Percentiles rank a stretch among this genome's conserved stretches.
These are phyloP conservation scores for Linderina pennispora DNA, from an alignment of 192 early-diverging fungal genomes.

Conservation along the genomic window DNA sequence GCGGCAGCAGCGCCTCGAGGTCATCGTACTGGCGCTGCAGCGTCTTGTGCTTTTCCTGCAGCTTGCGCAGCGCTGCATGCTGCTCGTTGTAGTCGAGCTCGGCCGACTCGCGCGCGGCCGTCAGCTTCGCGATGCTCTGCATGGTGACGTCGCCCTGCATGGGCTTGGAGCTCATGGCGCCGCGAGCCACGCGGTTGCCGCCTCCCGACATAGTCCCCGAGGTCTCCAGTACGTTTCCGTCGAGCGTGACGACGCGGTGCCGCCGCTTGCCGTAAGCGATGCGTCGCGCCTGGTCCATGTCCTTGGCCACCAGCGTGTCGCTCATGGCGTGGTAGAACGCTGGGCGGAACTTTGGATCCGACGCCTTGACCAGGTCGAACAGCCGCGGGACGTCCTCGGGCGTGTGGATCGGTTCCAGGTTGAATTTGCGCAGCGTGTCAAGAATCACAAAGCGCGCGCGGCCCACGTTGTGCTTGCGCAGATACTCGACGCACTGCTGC, in stretches of 20 bases:
- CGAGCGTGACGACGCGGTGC: conserved; percentile 91
- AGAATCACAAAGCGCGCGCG: conserved; percentile 79
- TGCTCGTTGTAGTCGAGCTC: conserved; percentile 53
- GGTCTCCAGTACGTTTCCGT: conserved; percentile 85
- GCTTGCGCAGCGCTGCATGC: conserved; percentile 18
- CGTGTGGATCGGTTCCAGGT: conserved; percentile 51
- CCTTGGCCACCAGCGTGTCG: conserved; percentile 81
- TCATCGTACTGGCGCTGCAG: conserved; percentile 51
- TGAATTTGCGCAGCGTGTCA: conserved; percentile 58
- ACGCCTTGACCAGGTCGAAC: conserved; percentile 82
- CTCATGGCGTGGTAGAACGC: conserved; percentile 84
- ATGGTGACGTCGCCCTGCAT: conserved; percentile 49
- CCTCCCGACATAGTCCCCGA: conserved; percentile 94
- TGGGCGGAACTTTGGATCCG: conserved; percentile 61
- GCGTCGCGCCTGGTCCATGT: conserved; percentile 78
- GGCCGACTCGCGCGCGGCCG: conserved; percentile 52
- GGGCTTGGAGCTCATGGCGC: conserved; percentile 85
- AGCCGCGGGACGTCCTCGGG: conserved; percentile 79
- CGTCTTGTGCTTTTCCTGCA: conserved; percentile 27
- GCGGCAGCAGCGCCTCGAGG: conserved; percentile 57
- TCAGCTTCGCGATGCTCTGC: conserved; percentile 51
- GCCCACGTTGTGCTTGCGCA: conserved; percentile 81
- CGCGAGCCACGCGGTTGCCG: conserved; percentile 63
- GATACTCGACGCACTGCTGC: conserved; percentile 84
- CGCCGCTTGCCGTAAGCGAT: conserved; percentile 80